phyloP scores from a whole-genome alignment of 2,329 filamentous ascomycete genomes.

The Chaetomium globosum region DNA sequence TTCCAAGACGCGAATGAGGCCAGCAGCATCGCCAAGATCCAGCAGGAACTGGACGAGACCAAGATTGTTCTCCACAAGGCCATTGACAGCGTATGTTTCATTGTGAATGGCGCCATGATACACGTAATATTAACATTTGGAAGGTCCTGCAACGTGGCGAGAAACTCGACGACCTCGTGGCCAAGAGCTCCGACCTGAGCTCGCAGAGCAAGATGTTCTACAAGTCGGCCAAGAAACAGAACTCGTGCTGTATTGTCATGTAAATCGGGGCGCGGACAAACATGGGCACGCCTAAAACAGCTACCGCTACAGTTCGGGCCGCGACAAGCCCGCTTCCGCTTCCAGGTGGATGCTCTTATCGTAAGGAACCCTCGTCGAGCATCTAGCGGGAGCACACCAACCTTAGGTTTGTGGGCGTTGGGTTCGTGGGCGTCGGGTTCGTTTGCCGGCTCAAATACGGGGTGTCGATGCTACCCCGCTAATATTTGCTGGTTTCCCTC shows the following conservation, averaged over 20 bases:
- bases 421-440: background rate
- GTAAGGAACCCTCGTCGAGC: background rate
- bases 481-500: background rate
- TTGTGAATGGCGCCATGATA: background rate
- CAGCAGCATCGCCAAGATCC: constrained; percentile 92
- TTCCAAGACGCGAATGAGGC: constrained; percentile 89
- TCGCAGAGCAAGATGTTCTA: constrained; percentile 98
- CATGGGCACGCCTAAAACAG: background rate
- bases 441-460: background rate
- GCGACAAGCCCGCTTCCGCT: background rate
- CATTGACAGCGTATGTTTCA: constrained; percentile 69
- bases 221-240: constrained; percentile 79
- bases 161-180: constrained; percentile 93
- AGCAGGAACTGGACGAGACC: constrained; percentile 94
- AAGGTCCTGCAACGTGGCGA: constrained; percentile 77
- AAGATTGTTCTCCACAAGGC: constrained; percentile 98
- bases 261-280: constrained; percentile 43
- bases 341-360: background rate
- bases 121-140: constrained; percentile 12
- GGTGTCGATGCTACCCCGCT: background rate
- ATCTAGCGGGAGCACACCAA: background rate
- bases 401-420: background rate
- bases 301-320: background rate
- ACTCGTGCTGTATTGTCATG: constrained; percentile 74
- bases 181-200: constrained; percentile 89